Conservation (phyloP, 768 basidiomycete species). For the Lactarius trivialis region DNA sequence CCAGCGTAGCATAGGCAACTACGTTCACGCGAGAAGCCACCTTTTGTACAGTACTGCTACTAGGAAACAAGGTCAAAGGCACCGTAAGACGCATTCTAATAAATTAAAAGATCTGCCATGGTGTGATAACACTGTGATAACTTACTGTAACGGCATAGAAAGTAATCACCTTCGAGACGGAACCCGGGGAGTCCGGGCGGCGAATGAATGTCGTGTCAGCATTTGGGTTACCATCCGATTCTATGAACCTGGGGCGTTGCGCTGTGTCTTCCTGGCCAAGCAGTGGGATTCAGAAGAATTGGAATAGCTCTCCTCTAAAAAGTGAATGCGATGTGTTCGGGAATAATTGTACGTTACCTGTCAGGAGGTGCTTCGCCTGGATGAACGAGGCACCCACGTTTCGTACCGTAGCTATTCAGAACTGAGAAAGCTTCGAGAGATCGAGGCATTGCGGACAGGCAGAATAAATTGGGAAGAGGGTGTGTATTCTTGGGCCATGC, state of each 20-base stretch:
- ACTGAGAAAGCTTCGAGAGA: background rate
- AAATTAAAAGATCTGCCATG: slow-evolving; percentile 8
- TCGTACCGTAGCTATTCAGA: background rate
- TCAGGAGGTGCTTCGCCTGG: background rate
- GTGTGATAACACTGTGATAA: background rate
- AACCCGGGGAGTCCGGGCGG: background rate
- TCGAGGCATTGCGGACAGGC: background rate
- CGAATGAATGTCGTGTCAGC: background rate
- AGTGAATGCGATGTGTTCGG: background rate
- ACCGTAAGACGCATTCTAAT: background rate
- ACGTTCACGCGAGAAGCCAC: background rate
- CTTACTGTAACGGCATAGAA: background rate
- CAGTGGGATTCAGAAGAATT: background rate
- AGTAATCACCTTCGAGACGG: background rate
- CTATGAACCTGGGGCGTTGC: background rate
- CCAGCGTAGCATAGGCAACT: background rate
- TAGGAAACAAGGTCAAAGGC: background rate
- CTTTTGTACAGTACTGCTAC: background rate
- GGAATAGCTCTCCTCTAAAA: background rate
- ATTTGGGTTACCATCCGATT: background rate
- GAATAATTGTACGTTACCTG: background rate
- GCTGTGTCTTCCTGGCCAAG: background rate
- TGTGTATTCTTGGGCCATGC: background rate
- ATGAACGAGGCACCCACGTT: background rate
- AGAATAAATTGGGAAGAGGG: background rate